Conservation (phyloP, 345 rosid genomes). For the Orychophragmus violaceus region DNA sequence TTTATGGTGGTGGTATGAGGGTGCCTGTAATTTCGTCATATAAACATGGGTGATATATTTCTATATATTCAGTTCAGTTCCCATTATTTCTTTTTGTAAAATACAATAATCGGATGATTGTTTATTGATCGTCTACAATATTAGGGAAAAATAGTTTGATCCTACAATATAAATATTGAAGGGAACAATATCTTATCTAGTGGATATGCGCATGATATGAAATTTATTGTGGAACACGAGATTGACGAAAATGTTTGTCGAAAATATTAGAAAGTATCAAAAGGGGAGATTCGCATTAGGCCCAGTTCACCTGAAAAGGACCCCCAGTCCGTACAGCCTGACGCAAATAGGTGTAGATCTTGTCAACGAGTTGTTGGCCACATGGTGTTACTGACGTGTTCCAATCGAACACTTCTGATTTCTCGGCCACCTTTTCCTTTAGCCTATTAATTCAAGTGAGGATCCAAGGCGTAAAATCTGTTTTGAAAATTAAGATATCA, state of each 20-base stretch:
- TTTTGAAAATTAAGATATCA: no score
- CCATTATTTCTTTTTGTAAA: no score
- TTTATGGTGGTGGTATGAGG: no score
- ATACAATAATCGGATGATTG: no score
- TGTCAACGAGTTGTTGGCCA: conserved; percentile 10
- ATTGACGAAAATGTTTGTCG: neutral
- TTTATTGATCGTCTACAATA: no score
- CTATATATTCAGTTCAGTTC: no score
- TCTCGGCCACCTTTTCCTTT: neutral
- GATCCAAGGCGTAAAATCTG: no score
- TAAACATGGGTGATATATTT: no score
- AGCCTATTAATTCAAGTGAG: no score
- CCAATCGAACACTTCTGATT: neutral
- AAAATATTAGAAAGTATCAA: neutral
- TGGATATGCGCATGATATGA: conserved; percentile 2
- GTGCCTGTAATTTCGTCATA: no score
- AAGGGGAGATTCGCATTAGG: conserved; percentile 14
- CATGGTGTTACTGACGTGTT: conserved; percentile 5
- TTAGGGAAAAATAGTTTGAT: no score
- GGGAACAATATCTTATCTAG: conserved; percentile 16
- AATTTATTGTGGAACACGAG: neutral
- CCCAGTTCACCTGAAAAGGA: conserved; percentile 21
- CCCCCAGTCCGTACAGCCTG: conserved; percentile 24
- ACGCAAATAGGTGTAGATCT: conserved; percentile 2
- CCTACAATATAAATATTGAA: no score